phyloP scores from a whole-genome alignment of 345 rosid genomes.

The Stellera chamaejasme region DNA sequence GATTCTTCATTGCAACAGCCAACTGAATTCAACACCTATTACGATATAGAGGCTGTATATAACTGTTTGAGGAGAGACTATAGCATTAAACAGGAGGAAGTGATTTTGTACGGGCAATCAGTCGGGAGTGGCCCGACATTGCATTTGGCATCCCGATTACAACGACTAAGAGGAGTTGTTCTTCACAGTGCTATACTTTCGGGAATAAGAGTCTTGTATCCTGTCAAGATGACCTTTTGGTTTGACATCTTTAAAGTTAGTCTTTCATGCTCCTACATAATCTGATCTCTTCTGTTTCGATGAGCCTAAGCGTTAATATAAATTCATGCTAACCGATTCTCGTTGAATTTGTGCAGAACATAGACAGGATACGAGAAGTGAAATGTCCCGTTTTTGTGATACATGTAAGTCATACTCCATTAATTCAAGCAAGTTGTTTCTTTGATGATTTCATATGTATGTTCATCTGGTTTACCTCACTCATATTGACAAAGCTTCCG shows the following conservation, averaged over 20 bases:
- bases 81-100: slow-evolving; percentile 64
- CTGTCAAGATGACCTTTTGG: slow-evolving; percentile 93
- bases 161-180: slow-evolving; percentile 71
- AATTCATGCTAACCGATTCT: slow-evolving; percentile 9
- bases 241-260: slow-evolving; percentile 87
- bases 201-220: slow-evolving; percentile 86
- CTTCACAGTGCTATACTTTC: slow-evolving; percentile 98
- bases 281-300: neutral
- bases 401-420: slow-evolving; percentile 55
- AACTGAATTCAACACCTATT: slow-evolving; percentile 84
- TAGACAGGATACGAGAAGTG: slow-evolving; percentile 91
- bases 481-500: too few relatives aligned
- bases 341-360: slow-evolving; percentile 54
- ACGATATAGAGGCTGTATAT: slow-evolving; percentile 89
- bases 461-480: too few relatives aligned
- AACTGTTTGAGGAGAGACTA: slow-evolving; percentile 70
- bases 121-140: slow-evolving; percentile 97
- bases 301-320: neutral
- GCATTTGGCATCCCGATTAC: slow-evolving; percentile 70
- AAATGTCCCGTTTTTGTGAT: slow-evolving; percentile 84
- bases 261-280: neutral
- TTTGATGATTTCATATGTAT: neutral
- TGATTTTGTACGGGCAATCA: slow-evolving; percentile 89
- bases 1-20: slow-evolving; percentile 38
- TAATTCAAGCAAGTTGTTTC: neutral